These are phyloP conservation scores for Aplosporella prunicola DNA, from an alignment of 2,329 filamentous ascomycete genomes.

Conservation along the genomic window DNA sequence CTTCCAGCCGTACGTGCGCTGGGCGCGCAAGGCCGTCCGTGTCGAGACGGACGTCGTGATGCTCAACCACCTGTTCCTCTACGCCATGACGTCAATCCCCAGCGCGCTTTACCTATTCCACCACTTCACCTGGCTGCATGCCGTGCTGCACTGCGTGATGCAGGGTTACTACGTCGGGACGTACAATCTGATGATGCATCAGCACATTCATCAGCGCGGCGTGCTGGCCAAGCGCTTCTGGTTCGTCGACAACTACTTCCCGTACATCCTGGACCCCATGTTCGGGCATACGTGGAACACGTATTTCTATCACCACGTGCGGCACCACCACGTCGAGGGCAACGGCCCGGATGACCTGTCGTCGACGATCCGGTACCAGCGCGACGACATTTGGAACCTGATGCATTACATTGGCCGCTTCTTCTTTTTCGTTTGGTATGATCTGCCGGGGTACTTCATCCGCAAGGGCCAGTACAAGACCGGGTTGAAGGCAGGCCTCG, in stretches of 20 bases:
- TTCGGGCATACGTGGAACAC: slow-evolving; percentile 81
- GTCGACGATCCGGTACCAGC: slow-evolving; percentile 66
- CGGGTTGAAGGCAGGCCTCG: slow-evolving; percentile 49
- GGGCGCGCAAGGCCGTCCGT: slow-evolving; percentile 50
- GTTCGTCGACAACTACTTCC: slow-evolving; percentile 55
- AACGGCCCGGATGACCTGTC: slow-evolving; percentile 70
- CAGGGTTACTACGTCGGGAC: slow-evolving; percentile 60
- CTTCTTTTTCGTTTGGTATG: slow-evolving; percentile 63
- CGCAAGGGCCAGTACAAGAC: slow-evolving; percentile 48
- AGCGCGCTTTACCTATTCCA: slow-evolving; percentile 57
- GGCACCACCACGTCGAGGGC: slow-evolving; percentile 74
- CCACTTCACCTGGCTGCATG: slow-evolving; percentile 60
- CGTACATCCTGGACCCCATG: slow-evolving; percentile 64
- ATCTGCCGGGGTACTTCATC: slow-evolving; percentile 65
- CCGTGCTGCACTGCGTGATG: slow-evolving; percentile 54
- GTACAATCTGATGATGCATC: slow-evolving; percentile 75
- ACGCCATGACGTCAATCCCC: slow-evolving; percentile 59
- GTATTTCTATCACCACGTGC: slow-evolving; percentile 79
- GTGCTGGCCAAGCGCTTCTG: slow-evolving; percentile 49
- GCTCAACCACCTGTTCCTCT: slow-evolving; percentile 65
- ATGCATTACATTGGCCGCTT: slow-evolving; percentile 65
- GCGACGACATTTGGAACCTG: slow-evolving; percentile 58
- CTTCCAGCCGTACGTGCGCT: slow-evolving; percentile 50
- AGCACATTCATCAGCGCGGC: slow-evolving; percentile 72
- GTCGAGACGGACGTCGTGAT: slow-evolving; percentile 66